Base-by-base conservation (phyloP, 2,329 filamentous ascomycete genomes). In the Alternaria arborescens region DNA sequence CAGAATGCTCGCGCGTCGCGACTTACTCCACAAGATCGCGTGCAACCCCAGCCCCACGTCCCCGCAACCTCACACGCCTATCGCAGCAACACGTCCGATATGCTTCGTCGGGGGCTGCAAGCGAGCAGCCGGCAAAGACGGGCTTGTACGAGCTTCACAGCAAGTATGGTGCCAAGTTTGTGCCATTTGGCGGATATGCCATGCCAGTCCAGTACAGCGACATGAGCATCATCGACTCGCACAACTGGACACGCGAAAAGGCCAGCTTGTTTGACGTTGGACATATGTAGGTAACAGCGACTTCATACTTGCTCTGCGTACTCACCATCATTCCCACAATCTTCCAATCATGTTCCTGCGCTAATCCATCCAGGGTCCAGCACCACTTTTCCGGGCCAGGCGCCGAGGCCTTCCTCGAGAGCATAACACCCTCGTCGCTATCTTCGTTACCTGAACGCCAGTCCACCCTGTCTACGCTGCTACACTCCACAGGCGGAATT, bases 231-330 rank as follows among this genome's bases (percentile, higher is more conserved):
- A 85, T 87, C 68, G 91, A 93, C 62, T 97, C 93, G 53, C 95
- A 98, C 83, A 86, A 89, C 71, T 97, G 94, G 86, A 98, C 95
- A 16, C 89, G 95, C 55, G 86, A 88, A 71, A 91, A 94, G 79
- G 91, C 92, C 59, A 97, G 93, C 66, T 82, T 99, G 66, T 99
- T 99, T 76, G 95, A 99, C 79, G 95, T 98, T 55, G 91, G 91
- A 77, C 95, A 98, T 82, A 98, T 98, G 94, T 93, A 90, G 65
- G 80, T 18, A 46, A 5, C 16, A 48, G 20, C 20, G 8, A 36
- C 14, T 10, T 24, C 12, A 1, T 41, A 22, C 41, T 44, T 44
- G 42, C 5, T 34, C 32, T 41, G 12, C 41, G 28, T 44, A 24
- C 12, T 34, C 32, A 34, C 32, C 32, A 30, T 12, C 12, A 16